These are phyloP conservation scores for Aspergillus proliferans DNA, from an alignment of 2,329 filamentous ascomycete genomes.

Conservation along the genomic window DNA sequence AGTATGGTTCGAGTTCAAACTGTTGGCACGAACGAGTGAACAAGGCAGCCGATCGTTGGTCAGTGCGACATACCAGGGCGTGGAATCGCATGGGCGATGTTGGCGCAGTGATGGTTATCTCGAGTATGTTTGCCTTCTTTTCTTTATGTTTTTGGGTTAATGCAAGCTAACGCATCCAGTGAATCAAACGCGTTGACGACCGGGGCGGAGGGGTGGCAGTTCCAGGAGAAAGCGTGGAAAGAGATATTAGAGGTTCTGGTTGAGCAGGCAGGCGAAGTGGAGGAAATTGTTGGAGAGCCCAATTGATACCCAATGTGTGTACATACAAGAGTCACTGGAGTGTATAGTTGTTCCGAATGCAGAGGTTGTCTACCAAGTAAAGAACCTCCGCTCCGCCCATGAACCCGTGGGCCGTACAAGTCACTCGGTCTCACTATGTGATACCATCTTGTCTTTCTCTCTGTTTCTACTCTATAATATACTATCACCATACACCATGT, in stretches of 20 bases:
- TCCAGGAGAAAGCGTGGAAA: slow-evolving; percentile 35
- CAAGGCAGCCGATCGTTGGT: slow-evolving; percentile 41
- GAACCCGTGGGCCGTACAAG: too few species aligned
- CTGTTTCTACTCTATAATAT: background rate
- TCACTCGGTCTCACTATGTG: too few species aligned
- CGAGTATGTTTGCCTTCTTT: slow-evolving; percentile 20
- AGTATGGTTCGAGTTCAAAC: slow-evolving; percentile 27
- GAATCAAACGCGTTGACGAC: slow-evolving; percentile 28
- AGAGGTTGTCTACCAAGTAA: background rate
- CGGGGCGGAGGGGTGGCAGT: slow-evolving; percentile 27
- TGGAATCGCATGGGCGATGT: slow-evolving; percentile 39
- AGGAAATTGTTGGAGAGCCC: slow-evolving; percentile 5
- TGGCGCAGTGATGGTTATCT: slow-evolving; percentile 38
- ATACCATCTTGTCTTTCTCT: too few species aligned
- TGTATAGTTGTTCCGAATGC: background rate
- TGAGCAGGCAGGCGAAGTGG: slow-evolving; percentile 17
- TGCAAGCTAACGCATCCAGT: slow-evolving; percentile 12
- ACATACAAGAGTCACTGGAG: too few species aligned
- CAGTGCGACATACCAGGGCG: slow-evolving; percentile 36
- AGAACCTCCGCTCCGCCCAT: background rate
- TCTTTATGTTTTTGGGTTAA: slow-evolving; percentile 9
- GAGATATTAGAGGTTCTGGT: slow-evolving; percentile 34
- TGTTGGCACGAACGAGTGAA: slow-evolving; percentile 40
- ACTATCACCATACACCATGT: background rate
- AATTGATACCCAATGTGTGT: background rate